Percentiles rank a stretch among this genome's conserved stretches.
Evolutionary conservation across 2,329 filamentous ascomycete species (phyloP).

Genomic region (Aspergillus viridinutans): DNA sequence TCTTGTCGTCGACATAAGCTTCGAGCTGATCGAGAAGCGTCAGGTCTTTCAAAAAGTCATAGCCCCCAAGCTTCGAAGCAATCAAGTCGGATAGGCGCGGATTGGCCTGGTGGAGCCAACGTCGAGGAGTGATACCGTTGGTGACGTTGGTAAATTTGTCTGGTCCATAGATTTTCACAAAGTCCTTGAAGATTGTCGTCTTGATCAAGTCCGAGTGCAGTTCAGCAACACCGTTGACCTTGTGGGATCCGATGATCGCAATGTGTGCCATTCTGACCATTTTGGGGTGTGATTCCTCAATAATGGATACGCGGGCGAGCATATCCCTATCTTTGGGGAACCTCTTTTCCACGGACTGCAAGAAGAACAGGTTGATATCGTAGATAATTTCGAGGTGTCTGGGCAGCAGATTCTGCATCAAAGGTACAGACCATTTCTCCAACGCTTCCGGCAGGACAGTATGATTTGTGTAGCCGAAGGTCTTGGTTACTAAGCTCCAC

Average conservation of each 20-base stretch:
- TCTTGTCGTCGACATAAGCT: slow-evolving; percentile 74
- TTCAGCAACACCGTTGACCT: slow-evolving; percentile 97
- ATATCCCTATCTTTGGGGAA: slow-evolving; percentile 90
- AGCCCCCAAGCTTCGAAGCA: slow-evolving; percentile 76
- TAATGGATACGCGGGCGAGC: slow-evolving; percentile 84
- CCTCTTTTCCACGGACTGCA: slow-evolving; percentile 82
- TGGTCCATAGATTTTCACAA: slow-evolving; percentile 87
- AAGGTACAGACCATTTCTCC: slow-evolving; percentile 95
- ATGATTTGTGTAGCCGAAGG: slow-evolving; percentile 97
- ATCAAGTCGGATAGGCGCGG: slow-evolving; percentile 88
- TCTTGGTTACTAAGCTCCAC: slow-evolving; percentile 74
- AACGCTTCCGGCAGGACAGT: slow-evolving; percentile 94
- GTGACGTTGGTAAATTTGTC: slow-evolving; percentile 99
- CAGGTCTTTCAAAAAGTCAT: slow-evolving; percentile 85
- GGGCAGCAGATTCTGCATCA: slow-evolving; percentile 88
- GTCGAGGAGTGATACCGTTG: slow-evolving; percentile 91
- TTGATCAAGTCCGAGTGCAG: slow-evolving; percentile 96
- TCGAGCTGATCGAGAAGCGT: slow-evolving; percentile 84
- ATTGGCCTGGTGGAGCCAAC: slow-evolving; percentile 98
- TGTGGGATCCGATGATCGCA: slow-evolving; percentile 95
- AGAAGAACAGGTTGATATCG: slow-evolving; percentile 93
- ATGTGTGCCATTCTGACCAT: slow-evolving; percentile 97
- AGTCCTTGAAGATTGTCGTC: slow-evolving; percentile 99
- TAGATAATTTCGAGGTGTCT: slow-evolving; percentile 96
- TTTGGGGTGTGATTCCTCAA: slow-evolving; percentile 94